These are phyloP conservation scores for Apophysomyces trapeziformis DNA, from an alignment of 371 early-diverging fungal genomes.

Conservation along the genomic window DNA sequence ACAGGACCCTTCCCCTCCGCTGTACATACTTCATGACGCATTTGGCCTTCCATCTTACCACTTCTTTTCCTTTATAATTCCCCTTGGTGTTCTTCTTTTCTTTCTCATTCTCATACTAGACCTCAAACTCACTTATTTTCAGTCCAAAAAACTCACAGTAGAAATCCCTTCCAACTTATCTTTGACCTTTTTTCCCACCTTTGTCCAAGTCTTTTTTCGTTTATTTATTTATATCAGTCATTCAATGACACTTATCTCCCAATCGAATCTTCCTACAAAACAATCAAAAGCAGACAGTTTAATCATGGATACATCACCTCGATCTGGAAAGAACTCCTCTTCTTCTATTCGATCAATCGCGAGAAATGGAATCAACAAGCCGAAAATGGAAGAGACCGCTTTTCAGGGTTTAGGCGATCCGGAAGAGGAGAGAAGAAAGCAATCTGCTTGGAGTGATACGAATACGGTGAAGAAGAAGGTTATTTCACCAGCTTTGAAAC, in stretches of 20 bases:
- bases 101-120: background rate
- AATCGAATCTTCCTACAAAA: background rate
- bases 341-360: background rate
- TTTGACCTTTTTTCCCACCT: background rate
- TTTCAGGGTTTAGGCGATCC: background rate
- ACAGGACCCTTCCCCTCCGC: background rate
- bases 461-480: constrained; percentile 19
- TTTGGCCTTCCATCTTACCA: constrained; percentile 4
- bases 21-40: constrained; percentile 11
- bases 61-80: background rate
- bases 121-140: background rate
- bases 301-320: background rate
- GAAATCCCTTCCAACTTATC: background rate
- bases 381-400: background rate
- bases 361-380: background rate
- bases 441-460: constrained; percentile 25
- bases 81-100: too few species aligned
- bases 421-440: constrained; percentile 21
- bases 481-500: constrained; percentile 16
- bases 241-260: constrained; percentile 1
- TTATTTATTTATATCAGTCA: background rate
- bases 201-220: background rate
- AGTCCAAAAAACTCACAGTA: background rate
- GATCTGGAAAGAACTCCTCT: constrained; percentile 2
- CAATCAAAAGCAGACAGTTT: background rate